Evolutionary conservation across 371 early-diverging fungal genomes (phyloP).

Genomic region (Mortierella sp.): DNA sequence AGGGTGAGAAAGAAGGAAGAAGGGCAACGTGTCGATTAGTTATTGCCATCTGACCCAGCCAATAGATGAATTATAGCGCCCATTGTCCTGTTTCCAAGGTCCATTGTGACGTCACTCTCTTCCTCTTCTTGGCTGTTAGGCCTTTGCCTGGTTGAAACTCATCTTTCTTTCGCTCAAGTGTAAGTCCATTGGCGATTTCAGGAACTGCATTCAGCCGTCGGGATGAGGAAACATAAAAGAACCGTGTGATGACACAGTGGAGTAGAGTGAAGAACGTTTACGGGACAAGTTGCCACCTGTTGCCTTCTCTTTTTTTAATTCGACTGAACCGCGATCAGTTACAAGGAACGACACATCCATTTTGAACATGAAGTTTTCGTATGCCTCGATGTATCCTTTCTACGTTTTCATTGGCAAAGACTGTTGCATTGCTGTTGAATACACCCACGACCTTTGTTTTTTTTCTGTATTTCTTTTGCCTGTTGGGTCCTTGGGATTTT

Average conservation of each 20-base stretch:
- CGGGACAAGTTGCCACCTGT: constrained; percentile 13
- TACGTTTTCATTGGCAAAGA: constrained; percentile 8
- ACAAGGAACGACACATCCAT: background rate
- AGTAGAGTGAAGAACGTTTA: constrained; percentile 25
- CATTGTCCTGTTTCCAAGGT: no score
- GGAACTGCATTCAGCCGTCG: background rate
- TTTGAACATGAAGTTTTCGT: background rate
- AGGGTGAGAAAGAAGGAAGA: no score
- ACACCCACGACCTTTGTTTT: background rate
- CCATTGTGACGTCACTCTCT: no score
- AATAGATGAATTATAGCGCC: no score
- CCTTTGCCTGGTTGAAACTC: background rate
- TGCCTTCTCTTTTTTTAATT: background rate
- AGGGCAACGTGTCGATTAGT: no score
- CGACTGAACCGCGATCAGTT: background rate
- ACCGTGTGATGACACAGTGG: constrained; percentile 38
- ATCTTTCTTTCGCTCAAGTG: background rate
- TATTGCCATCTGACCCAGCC: no score
- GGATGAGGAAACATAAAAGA: background rate
- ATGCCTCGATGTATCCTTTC: background rate
- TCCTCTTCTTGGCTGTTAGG: no score
- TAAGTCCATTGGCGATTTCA: background rate
- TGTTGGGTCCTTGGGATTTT: background rate
- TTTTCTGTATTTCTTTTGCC: no score
- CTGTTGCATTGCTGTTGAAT: background rate